Evolutionary conservation across 106 monocot species (phyloP).

Genomic region (Alisma plantagoaquatica): DNA sequence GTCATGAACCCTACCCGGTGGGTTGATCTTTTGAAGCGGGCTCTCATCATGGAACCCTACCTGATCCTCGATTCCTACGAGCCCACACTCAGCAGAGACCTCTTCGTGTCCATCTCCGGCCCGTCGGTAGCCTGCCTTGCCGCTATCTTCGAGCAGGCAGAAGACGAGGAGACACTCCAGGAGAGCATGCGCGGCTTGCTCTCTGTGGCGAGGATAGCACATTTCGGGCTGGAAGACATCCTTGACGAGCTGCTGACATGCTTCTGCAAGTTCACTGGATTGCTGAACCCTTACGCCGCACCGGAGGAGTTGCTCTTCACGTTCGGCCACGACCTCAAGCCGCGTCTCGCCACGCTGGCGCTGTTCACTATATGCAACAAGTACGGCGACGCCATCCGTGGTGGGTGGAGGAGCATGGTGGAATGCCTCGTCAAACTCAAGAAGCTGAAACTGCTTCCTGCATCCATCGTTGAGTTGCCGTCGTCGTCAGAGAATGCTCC

Average conservation of each 20-base stretch:
- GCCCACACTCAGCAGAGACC: slow-evolving; percentile 62
- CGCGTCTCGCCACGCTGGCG: slow-evolving; percentile 78
- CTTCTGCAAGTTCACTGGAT: slow-evolving; percentile 81
- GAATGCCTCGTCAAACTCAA: slow-evolving; percentile 89
- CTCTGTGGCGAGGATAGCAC: slow-evolving; percentile 50
- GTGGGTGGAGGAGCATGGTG: slow-evolving; percentile 67
- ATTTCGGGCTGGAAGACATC: slow-evolving; percentile 64
- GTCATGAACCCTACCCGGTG: slow-evolving; percentile 36
- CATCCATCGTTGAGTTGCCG: slow-evolving; percentile 31
- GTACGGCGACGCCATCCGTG: slow-evolving; percentile 67
- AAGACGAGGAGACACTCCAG: slow-evolving; percentile 63
- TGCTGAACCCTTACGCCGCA: slow-evolving; percentile 75
- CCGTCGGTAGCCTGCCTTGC: slow-evolving; percentile 57
- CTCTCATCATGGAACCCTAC: slow-evolving; percentile 36
- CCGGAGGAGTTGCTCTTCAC: slow-evolving; percentile 66
- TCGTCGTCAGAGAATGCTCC: slow-evolving; percentile 5
- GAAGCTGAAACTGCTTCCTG: slow-evolving; percentile 62
- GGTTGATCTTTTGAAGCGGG: slow-evolving; percentile 57
- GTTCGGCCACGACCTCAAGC: slow-evolving; percentile 75
- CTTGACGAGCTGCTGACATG: slow-evolving; percentile 85
- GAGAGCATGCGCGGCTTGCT: slow-evolving; percentile 69
- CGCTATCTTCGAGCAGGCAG: slow-evolving; percentile 75
- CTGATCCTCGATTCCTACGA: slow-evolving; percentile 46
- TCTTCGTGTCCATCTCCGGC: slow-evolving; percentile 63
- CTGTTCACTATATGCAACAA: slow-evolving; percentile 86